Evolutionary conservation across 1,284 basidiomycete species (phyloP).

Genomic region (Megacollybia platyphylla): DNA sequence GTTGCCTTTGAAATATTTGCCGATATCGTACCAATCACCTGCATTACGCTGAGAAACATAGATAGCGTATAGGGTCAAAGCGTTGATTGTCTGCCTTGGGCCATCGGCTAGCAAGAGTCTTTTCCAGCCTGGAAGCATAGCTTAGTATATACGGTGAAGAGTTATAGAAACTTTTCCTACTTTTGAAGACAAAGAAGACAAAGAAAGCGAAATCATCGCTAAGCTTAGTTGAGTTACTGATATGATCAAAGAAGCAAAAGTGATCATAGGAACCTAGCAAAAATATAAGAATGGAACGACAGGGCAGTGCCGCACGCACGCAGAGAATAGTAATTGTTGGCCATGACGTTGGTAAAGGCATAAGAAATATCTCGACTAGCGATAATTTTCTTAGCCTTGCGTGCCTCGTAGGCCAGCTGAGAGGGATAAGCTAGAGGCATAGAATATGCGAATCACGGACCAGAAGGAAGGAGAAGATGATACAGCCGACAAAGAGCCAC

Average conservation of each 20-base stretch:
- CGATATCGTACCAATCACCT: conserved; percentile 53
- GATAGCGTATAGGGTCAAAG: conserved; percentile 84
- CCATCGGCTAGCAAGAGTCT: conserved; percentile 87
- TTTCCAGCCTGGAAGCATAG: conserved; percentile 71
- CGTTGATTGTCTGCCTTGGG: conserved; percentile 97
- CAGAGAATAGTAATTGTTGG: conserved; percentile 89
- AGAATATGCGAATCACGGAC: conserved; percentile 29
- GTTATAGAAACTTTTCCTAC: conserved; percentile 27
- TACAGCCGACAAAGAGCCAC: conserved; percentile 97
- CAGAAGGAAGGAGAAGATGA: conserved; percentile 93
- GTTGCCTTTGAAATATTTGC: conserved; percentile 58
- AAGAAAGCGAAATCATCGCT: conserved; percentile 98
- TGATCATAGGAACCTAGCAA: conserved; percentile 81
- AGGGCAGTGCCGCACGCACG: conserved; percentile 36
- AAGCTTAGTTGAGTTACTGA: conserved; percentile 89
- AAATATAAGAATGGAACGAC: conserved; percentile 1
- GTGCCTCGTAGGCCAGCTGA: conserved; percentile 81
- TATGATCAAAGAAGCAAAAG: conserved; percentile 97
- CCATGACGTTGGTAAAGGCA: conserved; percentile 95
- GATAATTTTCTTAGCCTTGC: conserved; percentile 89
- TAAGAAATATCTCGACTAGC: conserved; percentile 92
- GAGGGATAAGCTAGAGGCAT: conserved; percentile 4
- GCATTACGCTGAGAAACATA: conserved; percentile 65
- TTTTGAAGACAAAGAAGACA: conserved; percentile 99
- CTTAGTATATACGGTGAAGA: conserved; percentile 7